Evolutionary conservation across 371 early-diverging fungal species (phyloP), one percentile per base, ranked within the genome.

Genomic region (Rhizopus sp.): DNA sequence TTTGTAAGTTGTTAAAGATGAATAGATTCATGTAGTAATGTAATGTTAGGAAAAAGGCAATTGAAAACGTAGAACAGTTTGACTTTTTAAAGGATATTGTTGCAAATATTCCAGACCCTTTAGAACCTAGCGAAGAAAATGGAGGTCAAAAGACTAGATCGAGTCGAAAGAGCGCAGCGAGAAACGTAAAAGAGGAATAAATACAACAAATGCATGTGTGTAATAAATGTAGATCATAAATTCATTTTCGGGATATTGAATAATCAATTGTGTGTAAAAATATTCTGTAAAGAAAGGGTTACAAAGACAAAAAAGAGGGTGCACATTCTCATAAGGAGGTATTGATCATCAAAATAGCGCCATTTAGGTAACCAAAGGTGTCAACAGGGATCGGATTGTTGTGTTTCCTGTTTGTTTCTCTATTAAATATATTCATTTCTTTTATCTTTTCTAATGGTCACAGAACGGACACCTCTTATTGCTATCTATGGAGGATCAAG

Each of bases 1-100:
- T 61, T 63, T 97, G 93, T 93, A 87, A 77, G 84, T 17, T 4
- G 10, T 33, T 13, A 42, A n/a, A 38, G 29, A 46, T 12, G 37
- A 16, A 41, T 3, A 13, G 4, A 32, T 35, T 17, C 2, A 10
- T 23, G 8, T 16, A 44, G 13, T 59, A 7, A 49, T 47, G 29
- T 30, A 9, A 13, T 9, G 32, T 53, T 77, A 93, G 93, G 56
- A 96, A 95, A 78, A 86, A 85, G 42, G 88, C 91, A n/a, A 88
- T 97, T 15, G 73, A 85, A 66, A 86, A 78, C 44, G 90, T 84
- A 34, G 95, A 93, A 44, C 86, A 91, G 69, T 96, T 95, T 66
- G 98, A 97, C 66, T 97, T 97, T 72, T 72, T 97, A 53, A 88
- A 89, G 63, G 95, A 94, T 59, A 79, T 93, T 35, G 96, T 96